Percentiles rank a stretch among this genome's conserved stretches.
phyloP scores from a whole-genome alignment of 2,329 filamentous ascomycete species.

The Microcyclospora tardicrescens region DNA sequence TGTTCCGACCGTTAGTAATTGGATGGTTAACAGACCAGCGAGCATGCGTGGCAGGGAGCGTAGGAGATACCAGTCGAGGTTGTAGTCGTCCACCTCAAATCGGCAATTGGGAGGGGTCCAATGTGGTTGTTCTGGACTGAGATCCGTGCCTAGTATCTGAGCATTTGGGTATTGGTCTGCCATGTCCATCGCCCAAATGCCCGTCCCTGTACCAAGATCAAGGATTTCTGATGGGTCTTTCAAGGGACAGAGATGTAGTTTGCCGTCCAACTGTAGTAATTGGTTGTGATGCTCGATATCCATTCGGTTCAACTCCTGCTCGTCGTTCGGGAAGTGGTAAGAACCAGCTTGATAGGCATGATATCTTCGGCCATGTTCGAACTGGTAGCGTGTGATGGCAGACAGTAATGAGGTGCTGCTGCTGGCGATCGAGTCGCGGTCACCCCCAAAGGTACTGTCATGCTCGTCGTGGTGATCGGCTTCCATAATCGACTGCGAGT shows the following conservation, averaged over 20 bases:
- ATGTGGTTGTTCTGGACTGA: slow-evolving; percentile 25
- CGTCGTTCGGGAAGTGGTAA: slow-evolving; percentile 24
- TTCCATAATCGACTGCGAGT: slow-evolving; percentile 8
- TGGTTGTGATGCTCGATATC: slow-evolving; percentile 23
- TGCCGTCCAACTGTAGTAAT: slow-evolving; percentile 15
- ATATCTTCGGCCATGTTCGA: slow-evolving; percentile 17
- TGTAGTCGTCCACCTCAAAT: slow-evolving; percentile 21
- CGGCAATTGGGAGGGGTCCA: slow-evolving; percentile 17
- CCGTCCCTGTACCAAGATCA: slow-evolving; percentile 37
- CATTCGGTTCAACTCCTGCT: slow-evolving; percentile 19
- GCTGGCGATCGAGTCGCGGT: slow-evolving; percentile 13
- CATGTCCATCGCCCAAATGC: slow-evolving; percentile 39
- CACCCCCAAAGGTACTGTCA: slow-evolving; percentile 18
- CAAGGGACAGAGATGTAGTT: slow-evolving; percentile 32
- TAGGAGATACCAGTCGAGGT: slow-evolving; percentile 16
- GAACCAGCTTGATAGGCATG: slow-evolving; percentile 18
- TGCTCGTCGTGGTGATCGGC: slow-evolving; percentile 13
- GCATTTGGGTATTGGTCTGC: slow-evolving; percentile 22
- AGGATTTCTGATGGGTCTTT: slow-evolving; percentile 29
- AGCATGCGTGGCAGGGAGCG: not conserved
- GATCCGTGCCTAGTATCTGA: slow-evolving; percentile 25
- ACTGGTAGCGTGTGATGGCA: slow-evolving; percentile 10
- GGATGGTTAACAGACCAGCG: not conserved
- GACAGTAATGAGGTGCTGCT: slow-evolving; percentile 10
- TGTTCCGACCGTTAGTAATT: slow-evolving; percentile 7